phyloP scores from a whole-genome alignment of 2,329 filamentous ascomycete genomes.

The Zalaria sp. region DNA sequence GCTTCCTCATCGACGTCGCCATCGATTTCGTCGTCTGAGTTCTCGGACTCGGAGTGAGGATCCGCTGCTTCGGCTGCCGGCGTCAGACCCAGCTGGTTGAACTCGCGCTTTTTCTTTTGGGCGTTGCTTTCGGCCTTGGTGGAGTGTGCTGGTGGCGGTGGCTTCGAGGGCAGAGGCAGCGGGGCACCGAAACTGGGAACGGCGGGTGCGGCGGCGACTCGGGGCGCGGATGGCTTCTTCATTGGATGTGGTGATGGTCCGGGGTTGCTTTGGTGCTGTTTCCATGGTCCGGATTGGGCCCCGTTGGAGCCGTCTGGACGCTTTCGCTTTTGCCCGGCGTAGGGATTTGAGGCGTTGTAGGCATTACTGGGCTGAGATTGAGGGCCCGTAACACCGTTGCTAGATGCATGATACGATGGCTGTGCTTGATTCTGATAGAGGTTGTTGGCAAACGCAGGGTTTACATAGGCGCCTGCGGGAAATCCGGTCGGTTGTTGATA shows the following conservation, averaged over 20 bases:
- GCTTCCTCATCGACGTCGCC: constrained; percentile 60
- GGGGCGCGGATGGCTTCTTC: constrained; percentile 6
- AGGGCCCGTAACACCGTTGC: not conserved
- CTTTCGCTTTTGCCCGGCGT: constrained; percentile 19
- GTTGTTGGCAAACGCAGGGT: constrained; percentile 8
- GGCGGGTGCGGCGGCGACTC: constrained; percentile 12
- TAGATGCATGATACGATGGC: not conserved
- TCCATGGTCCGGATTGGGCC: not conserved
- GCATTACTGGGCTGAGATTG: not conserved
- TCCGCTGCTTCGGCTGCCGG: too few species aligned
- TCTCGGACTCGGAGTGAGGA: constrained; percentile 8
- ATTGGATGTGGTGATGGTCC: constrained; percentile 4
- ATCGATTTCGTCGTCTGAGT: constrained; percentile 39
- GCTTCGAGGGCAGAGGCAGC: constrained; percentile 6
- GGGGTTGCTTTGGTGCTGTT: not conserved
- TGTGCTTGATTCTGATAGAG: not conserved
- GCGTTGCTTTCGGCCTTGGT: constrained; percentile 12
- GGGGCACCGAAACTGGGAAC: constrained; percentile 18
- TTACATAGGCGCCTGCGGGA: constrained; percentile 16
- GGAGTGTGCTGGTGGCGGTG: constrained; percentile 1
- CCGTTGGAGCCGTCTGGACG: constrained; percentile 1
- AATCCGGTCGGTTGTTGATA: constrained; percentile 1
- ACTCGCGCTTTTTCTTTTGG: constrained; percentile 60
- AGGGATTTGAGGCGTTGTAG: not conserved
- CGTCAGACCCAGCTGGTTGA: constrained; percentile 47